Evolutionary conservation across 805 yeast genomes (phyloP), one percentile per base, ranked within the genome.

Genomic region (Debaryomyces castellii): DNA sequence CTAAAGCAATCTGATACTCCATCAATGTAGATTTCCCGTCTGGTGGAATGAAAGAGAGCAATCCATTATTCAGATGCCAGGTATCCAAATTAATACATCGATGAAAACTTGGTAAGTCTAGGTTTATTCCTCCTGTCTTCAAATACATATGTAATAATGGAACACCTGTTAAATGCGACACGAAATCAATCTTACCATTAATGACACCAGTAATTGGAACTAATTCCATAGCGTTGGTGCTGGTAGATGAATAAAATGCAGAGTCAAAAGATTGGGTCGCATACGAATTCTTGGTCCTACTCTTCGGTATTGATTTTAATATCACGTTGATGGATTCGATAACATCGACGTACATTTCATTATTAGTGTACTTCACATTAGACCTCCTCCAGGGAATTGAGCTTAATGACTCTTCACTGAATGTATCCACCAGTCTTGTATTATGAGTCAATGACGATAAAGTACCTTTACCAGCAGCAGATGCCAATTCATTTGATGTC

Each of bases 291-390:
- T 23, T 40, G 34, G 30, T 47, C 34, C 14, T 47, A 23, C 43
- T 47, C 14, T 50, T 53, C 14, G 47, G 25, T 3, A 44, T 28
- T 4, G 78, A 65, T 20, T 73, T 69, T 18, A 83, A 62, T 0
- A 85, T 73, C 30, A 85, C 76, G 50, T 76, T 77, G 18, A 87
- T 62, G 1, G 75, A 69, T 62, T 92, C 99, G 2, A 75, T 73
- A 5, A 94, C 61, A 64, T 94, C 98, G 7, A 92, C 85, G 60
- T 83, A 89, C 64, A 92, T 74, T 64, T 92, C 98, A 63, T 92
- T 89, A 52, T 83, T 83, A 3, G 88, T 76, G 60, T 88, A 82
- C 52, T 76, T 78, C n/a, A 87, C 85, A 51, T 81, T 78, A 4
- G 83, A 60, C 39, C 80, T 73, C 55, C 98, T 77, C 98, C 98